Conservation (phyloP, 2,329 filamentous ascomycete genomes). For the Pseudogymnoascus sp. region DNA sequence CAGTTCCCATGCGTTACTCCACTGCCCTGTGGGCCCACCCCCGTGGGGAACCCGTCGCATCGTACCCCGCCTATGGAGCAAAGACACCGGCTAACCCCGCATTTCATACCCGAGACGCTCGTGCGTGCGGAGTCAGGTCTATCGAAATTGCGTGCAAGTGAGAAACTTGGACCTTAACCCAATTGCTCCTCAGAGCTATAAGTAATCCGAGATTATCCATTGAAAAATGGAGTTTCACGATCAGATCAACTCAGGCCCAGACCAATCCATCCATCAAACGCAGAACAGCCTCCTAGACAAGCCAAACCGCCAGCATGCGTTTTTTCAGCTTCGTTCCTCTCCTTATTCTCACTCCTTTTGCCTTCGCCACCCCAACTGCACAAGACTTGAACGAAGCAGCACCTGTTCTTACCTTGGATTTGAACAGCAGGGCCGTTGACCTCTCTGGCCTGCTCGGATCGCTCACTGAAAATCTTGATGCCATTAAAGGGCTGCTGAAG, state of each 20-base stretch:
- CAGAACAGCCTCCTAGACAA: not conserved
- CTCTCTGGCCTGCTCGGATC: not conserved
- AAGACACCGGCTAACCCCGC: not conserved
- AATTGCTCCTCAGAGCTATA: not conserved
- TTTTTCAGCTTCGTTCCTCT: not conserved
- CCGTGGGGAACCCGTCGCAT: not conserved
- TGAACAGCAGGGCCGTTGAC: not conserved
- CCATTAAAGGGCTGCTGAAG: conserved; percentile 6
- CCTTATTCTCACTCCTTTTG: not conserved
- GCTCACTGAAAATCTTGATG: not conserved
- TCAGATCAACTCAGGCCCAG: not conserved
- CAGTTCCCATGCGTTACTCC: not conserved
- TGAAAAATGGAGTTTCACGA: not conserved
- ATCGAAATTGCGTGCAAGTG: not conserved
- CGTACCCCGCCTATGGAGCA: not conserved
- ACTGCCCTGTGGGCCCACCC: not conserved
- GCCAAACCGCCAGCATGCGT: not conserved
- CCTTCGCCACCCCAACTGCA: not conserved
- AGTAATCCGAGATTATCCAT: not conserved
- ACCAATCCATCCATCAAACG: not conserved
- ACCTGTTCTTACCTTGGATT: not conserved
- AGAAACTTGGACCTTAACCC: not conserved
- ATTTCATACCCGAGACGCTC: not conserved
- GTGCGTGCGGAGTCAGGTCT: not conserved
- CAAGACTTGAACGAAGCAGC: not conserved